A percentile compares a stretch with the other conserved stretches of the same genome.
phyloP scores from a whole-genome alignment of 2,329 filamentous ascomycete species.

The Kalaharituber pfeilii region DNA sequence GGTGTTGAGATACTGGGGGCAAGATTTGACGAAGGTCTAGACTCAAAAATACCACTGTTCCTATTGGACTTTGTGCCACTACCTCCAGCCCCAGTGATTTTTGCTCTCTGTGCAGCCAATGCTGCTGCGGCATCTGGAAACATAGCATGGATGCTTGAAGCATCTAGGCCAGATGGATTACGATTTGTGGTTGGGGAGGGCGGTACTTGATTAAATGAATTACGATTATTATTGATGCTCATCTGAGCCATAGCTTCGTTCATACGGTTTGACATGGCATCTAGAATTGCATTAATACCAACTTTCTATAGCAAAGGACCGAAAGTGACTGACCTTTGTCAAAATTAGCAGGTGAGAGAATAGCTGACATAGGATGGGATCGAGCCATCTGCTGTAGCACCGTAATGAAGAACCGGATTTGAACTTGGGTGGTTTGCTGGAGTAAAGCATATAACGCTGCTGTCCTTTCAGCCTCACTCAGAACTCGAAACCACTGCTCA shows the following conservation, averaged over 20 bases:
- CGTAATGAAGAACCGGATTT: conserved; percentile 98
- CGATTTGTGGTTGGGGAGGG: conserved; percentile 55
- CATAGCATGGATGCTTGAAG: conserved; percentile 93
- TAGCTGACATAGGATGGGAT: conserved; percentile 89
- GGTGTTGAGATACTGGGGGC: conserved; percentile 58
- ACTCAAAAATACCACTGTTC: conserved; percentile 68
- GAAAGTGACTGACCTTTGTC: conserved; percentile 56
- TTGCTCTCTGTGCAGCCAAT: conserved; percentile 96
- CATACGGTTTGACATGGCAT: conserved; percentile 90
- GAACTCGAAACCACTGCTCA: conserved; percentile 96
- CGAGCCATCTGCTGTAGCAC: conserved; percentile 98
- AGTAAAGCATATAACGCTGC: conserved; percentile 87
- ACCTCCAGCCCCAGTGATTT: conserved; percentile 82
- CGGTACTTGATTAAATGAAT: conserved; percentile 62
- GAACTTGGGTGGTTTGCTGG: conserved; percentile 96
- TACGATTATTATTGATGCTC: conserved; percentile 69
- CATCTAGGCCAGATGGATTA: conserved; percentile 71
- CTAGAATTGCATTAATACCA: conserved; percentile 33
- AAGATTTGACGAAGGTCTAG: conserved; percentile 42
- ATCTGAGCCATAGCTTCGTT: conserved; percentile 95
- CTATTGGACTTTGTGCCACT: conserved; percentile 53
- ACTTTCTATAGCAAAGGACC: conserved; percentile 5
- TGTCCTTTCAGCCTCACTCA: conserved; percentile 91
- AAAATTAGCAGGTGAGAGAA: conserved; percentile 86
- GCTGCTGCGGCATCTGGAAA: conserved; percentile 95